Evolutionary conservation across 129 eudicot genomes (phyloP), one percentile per base, ranked within the genome.

Genomic region (Centaurea solstitialis): DNA sequence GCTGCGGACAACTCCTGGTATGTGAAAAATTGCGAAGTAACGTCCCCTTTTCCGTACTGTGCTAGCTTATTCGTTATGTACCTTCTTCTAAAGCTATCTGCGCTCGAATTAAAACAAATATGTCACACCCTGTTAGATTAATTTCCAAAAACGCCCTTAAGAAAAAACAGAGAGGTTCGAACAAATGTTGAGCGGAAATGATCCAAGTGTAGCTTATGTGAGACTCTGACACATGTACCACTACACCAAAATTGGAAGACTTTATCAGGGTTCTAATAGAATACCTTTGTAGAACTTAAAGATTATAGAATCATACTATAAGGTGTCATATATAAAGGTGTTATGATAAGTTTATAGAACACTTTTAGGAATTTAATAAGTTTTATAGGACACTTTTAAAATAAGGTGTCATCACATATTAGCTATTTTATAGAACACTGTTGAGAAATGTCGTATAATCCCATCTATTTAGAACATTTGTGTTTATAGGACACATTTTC

Each of bases 11-110:
- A 76, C 35, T 95, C 98, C 4, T 84, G 79, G 80, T 83, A 93
- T 23, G 94, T 77, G 88, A 89, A 91, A 23, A 81, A 78, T 43
- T 89, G 84, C 6, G 98, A 78, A 40, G 93, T 68, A 50, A 88
- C 81, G 72, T 88, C 90, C 62, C 87, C 80, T 83, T 91, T 89
- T 65, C 89, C 91, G 18, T 79, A 43, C 82, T 88, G 87, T 39
- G 85, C 88, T 81, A 91, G 88, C 78, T 89, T 94, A 64, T 93
- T 91, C 41, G 87, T 82, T 23, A 92, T 83, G 73, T 92, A 88
- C 69, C 89, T 88, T 76, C 74, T 85, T 85, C 79, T 89, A 87
- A 87, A 87, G 83, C 87, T 79, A 81, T 90, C 97, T 92, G 89
- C 86, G 83, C 4, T 35, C 10, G 24, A 70, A 35, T 70, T n/a